Evolutionary conservation across 768 basidiomycete species (phyloP), one percentile per base, ranked within the genome.

Genomic region (Boletus pseudopeckii): DNA sequence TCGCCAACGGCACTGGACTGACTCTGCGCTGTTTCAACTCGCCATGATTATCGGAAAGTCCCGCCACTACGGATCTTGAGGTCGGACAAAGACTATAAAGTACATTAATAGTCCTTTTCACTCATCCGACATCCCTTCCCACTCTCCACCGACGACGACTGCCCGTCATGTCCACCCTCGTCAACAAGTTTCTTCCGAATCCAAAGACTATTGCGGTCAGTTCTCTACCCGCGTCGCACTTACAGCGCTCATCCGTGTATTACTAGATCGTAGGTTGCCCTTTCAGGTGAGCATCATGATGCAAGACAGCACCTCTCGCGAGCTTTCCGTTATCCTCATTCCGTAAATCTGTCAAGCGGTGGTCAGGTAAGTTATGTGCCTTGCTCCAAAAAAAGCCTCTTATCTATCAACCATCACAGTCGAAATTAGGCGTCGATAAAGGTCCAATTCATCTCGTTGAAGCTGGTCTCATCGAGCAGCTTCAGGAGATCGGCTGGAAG

Each of bases 221-320:
- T 80, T n/a, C 13, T 40, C 13, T n/a, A 37, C 15, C 38, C 32
- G 34, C 22, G 53, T 28, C 41, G 22, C 26, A 48, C 38, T 18
- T 22, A 6, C 2, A 28, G 30, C 32, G n/a, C 56, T 63, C 48
- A 64, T 45, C 54, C 55, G 30, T 50, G 36, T 36, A 20, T 41
- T 4, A 26, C 34, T 11, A 94, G 88, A 90, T 98, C 63, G 86
- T 98, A 28, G 93, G 92, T 26, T 97, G 94, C 74, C 95, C 95
- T 15, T 97, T 97, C 80, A 92, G 90, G 93, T 92, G 64, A 68
- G 83, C 75, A 15, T n/a, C n/a, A n/a, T n/a, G n/a, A n/a, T 37
- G 10, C 30, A 22, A 32, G 7, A 28, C 38, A 14, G 3, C 45
- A 18, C n/a, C 18, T 8, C 1, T 8, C 1, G n/a, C 20, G 4